These are phyloP conservation scores for Talaromyces sp. DNA, from an alignment of 2,329 filamentous ascomycete species.

Conservation along the genomic window DNA sequence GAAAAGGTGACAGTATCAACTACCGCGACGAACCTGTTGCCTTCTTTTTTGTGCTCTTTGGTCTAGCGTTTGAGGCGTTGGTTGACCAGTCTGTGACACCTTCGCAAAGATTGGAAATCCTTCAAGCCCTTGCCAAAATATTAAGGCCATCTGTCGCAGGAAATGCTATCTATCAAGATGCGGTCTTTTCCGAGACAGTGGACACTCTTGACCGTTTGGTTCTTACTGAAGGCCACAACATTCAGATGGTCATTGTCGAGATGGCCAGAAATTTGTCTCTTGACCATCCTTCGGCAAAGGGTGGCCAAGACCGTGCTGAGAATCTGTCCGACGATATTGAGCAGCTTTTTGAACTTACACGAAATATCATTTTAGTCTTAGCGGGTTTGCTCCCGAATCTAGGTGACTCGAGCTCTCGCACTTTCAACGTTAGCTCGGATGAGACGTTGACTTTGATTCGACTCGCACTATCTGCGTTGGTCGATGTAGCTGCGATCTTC, in stretches of 20 bases:
- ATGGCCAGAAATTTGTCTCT: slow-evolving; percentile 89
- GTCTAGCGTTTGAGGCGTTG: slow-evolving; percentile 91
- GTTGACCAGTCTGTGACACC: slow-evolving; percentile 74
- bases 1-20: slow-evolving; percentile 79
- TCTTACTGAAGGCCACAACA: slow-evolving; percentile 82
- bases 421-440: slow-evolving; percentile 72
- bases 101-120: slow-evolving; percentile 80
- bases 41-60: slow-evolving; percentile 98
- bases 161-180: slow-evolving; percentile 92
- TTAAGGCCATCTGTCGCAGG: slow-evolving; percentile 90
- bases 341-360: slow-evolving; percentile 92
- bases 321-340: slow-evolving; percentile 95
- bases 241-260: slow-evolving; percentile 89
- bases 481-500: slow-evolving; percentile 93
- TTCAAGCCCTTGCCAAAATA: slow-evolving; percentile 91
- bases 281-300: slow-evolving; percentile 83
- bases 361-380: slow-evolving; percentile 91
- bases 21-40: slow-evolving; percentile 97
- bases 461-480: slow-evolving; percentile 79
- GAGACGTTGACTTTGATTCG: slow-evolving; percentile 80
- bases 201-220: slow-evolving; percentile 90
- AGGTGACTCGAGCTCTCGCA: slow-evolving; percentile 55
- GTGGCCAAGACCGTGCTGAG: slow-evolving; percentile 63
- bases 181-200: slow-evolving; percentile 96
- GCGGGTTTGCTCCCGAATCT: slow-evolving; percentile 80